These are phyloP conservation scores for Takakia lepidozioides DNA, from an alignment of 225 moss, liverwort and hornwort genomes.

Conservation along the genomic window DNA sequence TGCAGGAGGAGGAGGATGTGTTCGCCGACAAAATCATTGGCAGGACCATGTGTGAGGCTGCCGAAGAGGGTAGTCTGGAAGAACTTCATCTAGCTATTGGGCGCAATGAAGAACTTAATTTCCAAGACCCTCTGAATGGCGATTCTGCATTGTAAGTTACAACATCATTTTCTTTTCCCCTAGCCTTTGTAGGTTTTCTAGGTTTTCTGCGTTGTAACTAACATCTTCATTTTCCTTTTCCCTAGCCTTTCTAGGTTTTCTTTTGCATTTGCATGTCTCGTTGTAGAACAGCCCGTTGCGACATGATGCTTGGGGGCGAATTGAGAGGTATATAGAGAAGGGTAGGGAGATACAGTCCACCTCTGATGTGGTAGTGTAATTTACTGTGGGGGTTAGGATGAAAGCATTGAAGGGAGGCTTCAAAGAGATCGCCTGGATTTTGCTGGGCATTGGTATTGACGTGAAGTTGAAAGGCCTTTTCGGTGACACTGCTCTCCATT, in stretches of 20 bases:
- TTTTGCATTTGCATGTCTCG: too few relatives aligned
- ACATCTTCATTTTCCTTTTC: too few relatives aligned
- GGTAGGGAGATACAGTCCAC: too few relatives aligned
- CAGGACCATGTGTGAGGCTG: slow-evolving; percentile 66
- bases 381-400: slow-evolving; percentile 19
- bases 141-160: slow-evolving; percentile 71
- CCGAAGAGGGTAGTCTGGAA: slow-evolving; percentile 47
- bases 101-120: slow-evolving; percentile 36
- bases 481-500: slow-evolving; percentile 71
- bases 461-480: slow-evolving; percentile 36
- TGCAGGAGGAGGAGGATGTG: slow-evolving; percentile 46
- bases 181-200: not conserved
- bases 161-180: too few relatives aligned
- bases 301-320: too few relatives aligned
- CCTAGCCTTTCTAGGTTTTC: too few relatives aligned
- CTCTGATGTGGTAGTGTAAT: too few relatives aligned
- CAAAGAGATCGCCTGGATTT: slow-evolving; percentile 36
- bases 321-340: too few relatives aligned
- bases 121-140: slow-evolving; percentile 47
- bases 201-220: too few relatives aligned
- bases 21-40: slow-evolving; percentile 55
- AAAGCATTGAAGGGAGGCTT: slow-evolving; percentile 58
- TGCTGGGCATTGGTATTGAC: slow-evolving; percentile 44
- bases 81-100: slow-evolving; percentile 46
- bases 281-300: too few relatives aligned